Conservation (phyloP, 2,329 filamentous ascomycete species). For the Dactylonectria macrodidyma region DNA sequence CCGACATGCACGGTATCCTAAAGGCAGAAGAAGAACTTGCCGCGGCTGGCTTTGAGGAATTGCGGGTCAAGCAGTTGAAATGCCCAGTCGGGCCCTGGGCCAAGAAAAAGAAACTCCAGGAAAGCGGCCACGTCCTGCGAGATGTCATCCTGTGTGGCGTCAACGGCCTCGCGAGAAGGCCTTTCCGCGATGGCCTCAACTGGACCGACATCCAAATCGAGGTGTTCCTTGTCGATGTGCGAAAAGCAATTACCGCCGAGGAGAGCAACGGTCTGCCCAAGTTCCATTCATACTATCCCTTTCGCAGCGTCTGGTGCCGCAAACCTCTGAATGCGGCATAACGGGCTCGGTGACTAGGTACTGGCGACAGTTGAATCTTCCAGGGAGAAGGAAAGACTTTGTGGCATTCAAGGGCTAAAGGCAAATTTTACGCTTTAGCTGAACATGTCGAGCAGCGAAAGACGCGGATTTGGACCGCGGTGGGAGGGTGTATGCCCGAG, state of each 20-base stretch:
- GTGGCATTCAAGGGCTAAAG: too few species aligned
- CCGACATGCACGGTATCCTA: slow-evolving; percentile 59
- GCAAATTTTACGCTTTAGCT: too few species aligned
- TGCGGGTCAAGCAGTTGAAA: slow-evolving; percentile 61
- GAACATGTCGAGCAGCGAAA: too few species aligned
- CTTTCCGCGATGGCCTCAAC: slow-evolving; percentile 56
- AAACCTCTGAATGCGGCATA: slow-evolving; percentile 50
- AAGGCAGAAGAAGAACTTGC: slow-evolving; percentile 54
- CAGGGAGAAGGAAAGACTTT: too few species aligned
- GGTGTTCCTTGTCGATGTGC: slow-evolving; percentile 60
- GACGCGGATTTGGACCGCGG: too few species aligned
- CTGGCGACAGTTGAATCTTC: too few species aligned
- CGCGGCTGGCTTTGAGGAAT: slow-evolving; percentile 58
- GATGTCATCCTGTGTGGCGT: slow-evolving; percentile 59
- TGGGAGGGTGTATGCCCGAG: too few species aligned
- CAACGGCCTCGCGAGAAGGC: slow-evolving; percentile 55
- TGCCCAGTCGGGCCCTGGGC: slow-evolving; percentile 66
- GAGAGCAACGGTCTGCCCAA: slow-evolving; percentile 51
- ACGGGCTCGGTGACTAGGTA: too few species aligned
- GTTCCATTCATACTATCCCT: slow-evolving; percentile 58
- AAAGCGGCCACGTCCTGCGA: slow-evolving; percentile 62
- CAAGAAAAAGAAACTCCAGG: slow-evolving; percentile 56
- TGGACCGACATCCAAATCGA: slow-evolving; percentile 61
- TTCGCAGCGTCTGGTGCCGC: slow-evolving; percentile 55
- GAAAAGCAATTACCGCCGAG: slow-evolving; percentile 54